phyloP scores from a whole-genome alignment of 2,329 filamentous ascomycete genomes.

The Drechslerella coelobrocha region DNA sequence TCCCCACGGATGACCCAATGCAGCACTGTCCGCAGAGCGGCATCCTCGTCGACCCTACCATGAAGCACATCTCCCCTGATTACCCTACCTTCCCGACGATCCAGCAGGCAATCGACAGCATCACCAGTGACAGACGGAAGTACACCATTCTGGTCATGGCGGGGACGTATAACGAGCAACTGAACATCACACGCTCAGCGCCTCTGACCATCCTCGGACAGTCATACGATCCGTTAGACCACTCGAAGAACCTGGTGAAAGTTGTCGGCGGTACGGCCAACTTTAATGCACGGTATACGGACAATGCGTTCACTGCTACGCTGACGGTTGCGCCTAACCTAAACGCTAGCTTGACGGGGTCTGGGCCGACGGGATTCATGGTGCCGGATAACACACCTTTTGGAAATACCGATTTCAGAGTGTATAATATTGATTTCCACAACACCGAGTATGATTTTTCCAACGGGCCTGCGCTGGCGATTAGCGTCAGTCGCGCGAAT shows the following conservation, averaged over 20 bases:
- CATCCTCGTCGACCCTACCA: constrained; percentile 37
- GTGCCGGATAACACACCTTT: constrained; percentile 69
- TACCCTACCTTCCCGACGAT: constrained; percentile 46
- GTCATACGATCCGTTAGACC: constrained; percentile 40
- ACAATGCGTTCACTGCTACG: constrained; percentile 36
- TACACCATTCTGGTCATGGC: constrained; percentile 46
- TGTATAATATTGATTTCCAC: constrained; percentile 71
- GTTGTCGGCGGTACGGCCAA: constrained; percentile 43
- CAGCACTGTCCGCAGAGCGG: constrained; percentile 39
- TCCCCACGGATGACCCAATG: constrained; percentile 36
- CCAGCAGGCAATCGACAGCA: constrained; percentile 42
- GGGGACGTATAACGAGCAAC: constrained; percentile 33
- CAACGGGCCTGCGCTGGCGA: constrained; percentile 67
- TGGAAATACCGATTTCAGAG: constrained; percentile 69
- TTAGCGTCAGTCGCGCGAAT: constrained; percentile 70
- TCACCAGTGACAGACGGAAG: constrained; percentile 22
- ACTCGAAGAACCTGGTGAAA: constrained; percentile 37
- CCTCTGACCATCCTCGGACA: constrained; percentile 40
- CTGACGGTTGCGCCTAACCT: constrained; percentile 67
- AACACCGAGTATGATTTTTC: constrained; percentile 66
- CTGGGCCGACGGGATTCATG: constrained; percentile 68
- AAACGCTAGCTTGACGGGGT: constrained; percentile 68
- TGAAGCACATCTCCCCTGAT: constrained; percentile 39
- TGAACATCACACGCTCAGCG: constrained; percentile 29
- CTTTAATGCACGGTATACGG: constrained; percentile 25